Evolutionary conservation across 306 rosid genomes (phyloP), one percentile per base, ranked within the genome.

Genomic region (Geum urbanum): DNA sequence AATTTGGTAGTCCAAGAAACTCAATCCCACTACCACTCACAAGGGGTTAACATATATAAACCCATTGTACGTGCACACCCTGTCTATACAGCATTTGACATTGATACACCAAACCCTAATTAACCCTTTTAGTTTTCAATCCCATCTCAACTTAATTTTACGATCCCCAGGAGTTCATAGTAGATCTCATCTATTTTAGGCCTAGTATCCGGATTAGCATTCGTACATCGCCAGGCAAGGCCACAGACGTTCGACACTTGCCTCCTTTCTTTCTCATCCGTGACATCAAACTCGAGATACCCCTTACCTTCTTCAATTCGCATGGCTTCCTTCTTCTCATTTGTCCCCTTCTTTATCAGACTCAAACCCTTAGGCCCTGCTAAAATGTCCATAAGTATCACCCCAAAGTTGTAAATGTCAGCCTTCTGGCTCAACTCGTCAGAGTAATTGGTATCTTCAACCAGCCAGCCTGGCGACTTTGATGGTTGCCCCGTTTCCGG

Each of bases 391-490:
- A 76, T 12, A 2, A 69, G 44, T 52, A 63, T 69, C 44, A 76
- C 66, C 65, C 79, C 79, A 15, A 76, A 76, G 19, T 76, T 76
- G 66, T 61, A 62, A 46, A 76, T 54, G 44, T 76, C 80, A 24
- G 75, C 65, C 63, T 63, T 76, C 52, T 70, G 72, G 35, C 66
- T 52, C 56, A 70, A 19, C 48, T 19, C 66, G 2, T 45, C 58
- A 2, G 15, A 62, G 70, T 62, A 62, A 5, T 63, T 5, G 15
- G 48, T 27, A 7, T n/a, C 44, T n/a, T 35, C 69, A 0, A 37
- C 20, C 20, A 40, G 50, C 69, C 45, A 3, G 6, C 27, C 6
- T 3, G 32, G 66, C 11, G 66, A 52, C 51, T 19, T 54, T 52
- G 15, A 20, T 45, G 19, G 3, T 18, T 62, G 58, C 66, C 75